phyloP scores from a whole-genome alignment of 2,329 filamentous ascomycete genomes.

The Aaosphaeria pasadenensis region DNA sequence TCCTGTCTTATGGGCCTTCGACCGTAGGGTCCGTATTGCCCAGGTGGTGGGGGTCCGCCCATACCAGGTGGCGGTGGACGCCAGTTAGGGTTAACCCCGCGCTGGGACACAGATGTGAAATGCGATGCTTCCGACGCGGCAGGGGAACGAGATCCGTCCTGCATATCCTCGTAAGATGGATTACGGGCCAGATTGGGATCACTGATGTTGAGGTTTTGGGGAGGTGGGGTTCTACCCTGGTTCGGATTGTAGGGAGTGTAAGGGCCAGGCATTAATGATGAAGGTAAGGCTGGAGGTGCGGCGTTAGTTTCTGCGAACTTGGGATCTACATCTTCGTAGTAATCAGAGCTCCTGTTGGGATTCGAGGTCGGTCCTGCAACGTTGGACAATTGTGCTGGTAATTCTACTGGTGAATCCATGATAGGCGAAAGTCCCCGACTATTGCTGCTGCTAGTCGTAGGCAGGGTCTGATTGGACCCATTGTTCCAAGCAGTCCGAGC shows the following conservation, averaged over 20 bases:
- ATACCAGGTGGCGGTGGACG: conserved; percentile 54
- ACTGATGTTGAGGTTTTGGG: conserved; percentile 20
- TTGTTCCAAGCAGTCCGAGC: conserved; percentile 46
- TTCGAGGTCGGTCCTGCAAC: conserved; percentile 14
- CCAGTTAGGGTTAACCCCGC: conserved; percentile 87
- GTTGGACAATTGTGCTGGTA: conserved; percentile 28
- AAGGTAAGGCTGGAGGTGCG: conserved; percentile 26
- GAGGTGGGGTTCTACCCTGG: conserved; percentile 9
- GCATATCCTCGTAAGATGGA: conserved; percentile 62
- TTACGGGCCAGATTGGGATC: conserved; percentile 39
- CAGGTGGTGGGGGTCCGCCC: conserved; percentile 33
- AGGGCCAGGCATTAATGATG: conserved; percentile 33
- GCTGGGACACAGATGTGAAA: conserved; percentile 88
- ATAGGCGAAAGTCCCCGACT: conserved; percentile 38
- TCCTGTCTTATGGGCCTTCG: conserved; percentile 50
- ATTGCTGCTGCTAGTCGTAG: conserved; percentile 24
- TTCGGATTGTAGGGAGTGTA: conserved; percentile 31
- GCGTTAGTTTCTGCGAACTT: conserved; percentile 62
- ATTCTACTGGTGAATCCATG: conserved; percentile 36
- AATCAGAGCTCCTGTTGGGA: conserved; percentile 49
- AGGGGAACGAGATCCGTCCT: conserved; percentile 65
- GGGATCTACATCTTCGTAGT: conserved; percentile 93
- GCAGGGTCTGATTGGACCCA: conserved; percentile 23
- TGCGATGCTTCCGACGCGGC: conserved; percentile 72
- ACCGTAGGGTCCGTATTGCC: conserved; percentile 41